Percentiles rank a stretch among this genome's conserved stretches.
These are phyloP conservation scores for Phialocephala subalpina DNA, from an alignment of 2,329 filamentous ascomycete species.

Conservation along the genomic window DNA sequence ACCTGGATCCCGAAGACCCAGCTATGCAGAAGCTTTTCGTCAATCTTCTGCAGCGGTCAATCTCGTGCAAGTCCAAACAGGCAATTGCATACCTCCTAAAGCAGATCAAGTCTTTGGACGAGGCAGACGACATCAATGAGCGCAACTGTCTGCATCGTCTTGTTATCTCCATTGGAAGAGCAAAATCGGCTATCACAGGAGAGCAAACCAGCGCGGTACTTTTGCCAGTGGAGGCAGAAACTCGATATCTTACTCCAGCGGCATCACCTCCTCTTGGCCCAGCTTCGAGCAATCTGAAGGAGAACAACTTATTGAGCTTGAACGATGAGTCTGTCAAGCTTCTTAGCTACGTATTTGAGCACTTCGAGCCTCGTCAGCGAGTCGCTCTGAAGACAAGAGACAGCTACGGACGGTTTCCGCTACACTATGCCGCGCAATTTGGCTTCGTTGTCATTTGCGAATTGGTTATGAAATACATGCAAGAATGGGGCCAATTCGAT, in stretches of 20 bases:
- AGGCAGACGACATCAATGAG: constrained; percentile 91
- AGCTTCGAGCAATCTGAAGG: constrained; percentile 69
- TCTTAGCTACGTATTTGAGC: constrained; percentile 68
- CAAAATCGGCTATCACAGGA: constrained; percentile 56
- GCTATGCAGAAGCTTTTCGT: constrained; percentile 74
- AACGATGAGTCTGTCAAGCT: constrained; percentile 81
- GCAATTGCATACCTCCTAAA: constrained; percentile 77
- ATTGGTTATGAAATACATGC: constrained; percentile 86
- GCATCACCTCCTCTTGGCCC: constrained; percentile 71
- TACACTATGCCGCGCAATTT: constrained; percentile 95
- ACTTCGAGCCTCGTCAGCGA: constrained; percentile 73
- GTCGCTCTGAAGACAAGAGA: constrained; percentile 74
- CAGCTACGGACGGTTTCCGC: constrained; percentile 80
- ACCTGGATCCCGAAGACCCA: constrained; percentile 59
- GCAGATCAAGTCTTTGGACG: constrained; percentile 76
- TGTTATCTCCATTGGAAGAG: constrained; percentile 89
- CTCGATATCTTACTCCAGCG: constrained; percentile 80
- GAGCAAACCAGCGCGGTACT: constrained; percentile 21
- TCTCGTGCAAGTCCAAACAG: constrained; percentile 71
- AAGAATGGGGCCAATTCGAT: constrained; percentile 87
- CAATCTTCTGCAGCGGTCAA: constrained; percentile 80
- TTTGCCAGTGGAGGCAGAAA: constrained; percentile 55
- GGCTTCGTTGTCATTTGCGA: constrained; percentile 92
- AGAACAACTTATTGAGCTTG: constrained; percentile 69
- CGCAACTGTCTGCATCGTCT: constrained; percentile 93